Evolutionary conservation across 495 filamentous ascomycete species (phyloP).

Genomic region (Hypoxylon intermedium): DNA sequence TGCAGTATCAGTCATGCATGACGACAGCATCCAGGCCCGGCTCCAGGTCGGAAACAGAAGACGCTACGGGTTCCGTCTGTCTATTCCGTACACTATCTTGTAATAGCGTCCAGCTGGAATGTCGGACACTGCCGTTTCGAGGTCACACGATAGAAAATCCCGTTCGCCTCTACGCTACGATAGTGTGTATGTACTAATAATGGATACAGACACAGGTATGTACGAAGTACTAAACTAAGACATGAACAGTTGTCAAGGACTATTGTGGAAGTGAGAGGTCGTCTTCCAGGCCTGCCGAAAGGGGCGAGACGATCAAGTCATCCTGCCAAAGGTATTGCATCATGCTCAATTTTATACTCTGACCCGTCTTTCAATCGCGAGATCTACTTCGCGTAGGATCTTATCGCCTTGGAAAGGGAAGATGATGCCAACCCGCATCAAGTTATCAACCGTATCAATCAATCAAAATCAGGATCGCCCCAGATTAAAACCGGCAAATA

Average conservation of each 20-base stretch:
- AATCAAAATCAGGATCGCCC: slow-evolving; percentile 25
- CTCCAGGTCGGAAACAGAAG: slow-evolving; percentile 28
- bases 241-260: too few species aligned
- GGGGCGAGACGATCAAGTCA: slow-evolving; percentile 40
- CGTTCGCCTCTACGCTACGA: not conserved
- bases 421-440: slow-evolving; percentile 42
- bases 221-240: not conserved
- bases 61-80: slow-evolving; percentile 31
- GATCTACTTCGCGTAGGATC: slow-evolving; percentile 18
- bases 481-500: slow-evolving; percentile 33
- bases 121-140: slow-evolving; percentile 27
- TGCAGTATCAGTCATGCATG: slow-evolving; percentile 33
- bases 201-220: too few species aligned
- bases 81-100: not conserved
- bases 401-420: slow-evolving; percentile 14
- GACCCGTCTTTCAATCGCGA: slow-evolving; percentile 24
- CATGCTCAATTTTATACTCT: slow-evolving; percentile 28
- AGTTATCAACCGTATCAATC: slow-evolving; percentile 11
- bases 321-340: slow-evolving; percentile 40
- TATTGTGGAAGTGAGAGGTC: slow-evolving; percentile 29
- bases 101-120: slow-evolving; percentile 29
- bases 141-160: slow-evolving; percentile 38
- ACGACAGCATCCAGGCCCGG: slow-evolving; percentile 26
- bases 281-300: slow-evolving; percentile 42
- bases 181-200: too few species aligned